These are phyloP conservation scores for Thelephora terrestris DNA, from an alignment of 1,284 basidiomycete species.

Conservation along the genomic window DNA sequence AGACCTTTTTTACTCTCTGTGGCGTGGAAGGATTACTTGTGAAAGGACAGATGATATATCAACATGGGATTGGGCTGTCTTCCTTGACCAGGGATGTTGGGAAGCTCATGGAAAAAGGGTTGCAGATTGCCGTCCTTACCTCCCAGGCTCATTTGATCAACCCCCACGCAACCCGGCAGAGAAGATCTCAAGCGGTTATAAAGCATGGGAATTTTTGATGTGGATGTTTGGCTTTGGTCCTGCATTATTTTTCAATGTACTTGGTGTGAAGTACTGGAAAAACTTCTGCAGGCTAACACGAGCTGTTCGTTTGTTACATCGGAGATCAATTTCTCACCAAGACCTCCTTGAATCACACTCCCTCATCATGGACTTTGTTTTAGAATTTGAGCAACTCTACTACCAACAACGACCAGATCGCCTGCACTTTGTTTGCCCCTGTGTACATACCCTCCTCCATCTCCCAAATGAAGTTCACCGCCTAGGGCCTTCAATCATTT, in stretches of 20 bases:
- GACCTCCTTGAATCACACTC: slow-evolving; percentile 6
- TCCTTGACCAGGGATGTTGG: neutral
- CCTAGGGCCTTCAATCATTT: slow-evolving; percentile 11
- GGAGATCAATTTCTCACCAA: neutral
- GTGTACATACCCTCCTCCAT: slow-evolving; percentile 15
- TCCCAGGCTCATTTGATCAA: slow-evolving; percentile 16
- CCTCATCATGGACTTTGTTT: slow-evolving; percentile 9
- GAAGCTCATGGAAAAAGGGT: slow-evolving; percentile 8
- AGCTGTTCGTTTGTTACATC: slow-evolving; percentile 9
- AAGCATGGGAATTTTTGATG: slow-evolving; percentile 17
- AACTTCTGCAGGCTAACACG: slow-evolving; percentile 16
- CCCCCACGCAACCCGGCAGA: slow-evolving; percentile 17
- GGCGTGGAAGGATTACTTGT: slow-evolving; percentile 12
- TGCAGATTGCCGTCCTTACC: slow-evolving; percentile 5
- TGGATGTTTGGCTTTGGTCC: slow-evolving; percentile 17
- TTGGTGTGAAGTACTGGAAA: slow-evolving; percentile 10
- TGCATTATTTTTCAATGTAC: slow-evolving; percentile 10
- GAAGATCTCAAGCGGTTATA: slow-evolving; percentile 19
- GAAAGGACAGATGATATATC: slow-evolving; percentile 6
- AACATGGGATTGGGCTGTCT: slow-evolving; percentile 13
- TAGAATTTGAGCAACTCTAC: slow-evolving; percentile 17
- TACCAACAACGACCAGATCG: slow-evolving; percentile 11
- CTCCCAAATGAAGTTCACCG: slow-evolving; percentile 8
- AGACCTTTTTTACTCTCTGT: slow-evolving; percentile 13
- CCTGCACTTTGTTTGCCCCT: slow-evolving; percentile 17